Conservation (phyloP, 83 land plant genomes). For the Picea abies region DNA sequence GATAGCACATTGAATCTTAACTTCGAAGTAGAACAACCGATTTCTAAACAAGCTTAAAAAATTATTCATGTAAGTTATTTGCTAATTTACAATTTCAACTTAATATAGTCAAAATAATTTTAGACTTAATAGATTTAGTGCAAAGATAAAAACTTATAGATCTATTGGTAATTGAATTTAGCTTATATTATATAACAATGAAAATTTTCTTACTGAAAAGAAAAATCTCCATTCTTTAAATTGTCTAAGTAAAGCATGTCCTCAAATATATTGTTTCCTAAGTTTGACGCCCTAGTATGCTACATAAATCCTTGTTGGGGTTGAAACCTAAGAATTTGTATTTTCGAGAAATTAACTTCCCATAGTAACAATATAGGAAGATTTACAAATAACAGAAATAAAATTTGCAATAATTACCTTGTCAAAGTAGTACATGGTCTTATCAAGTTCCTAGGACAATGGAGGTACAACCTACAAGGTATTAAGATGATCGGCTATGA, state of each 20-base stretch:
- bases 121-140: no score
- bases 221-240: no score
- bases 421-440: conserved; percentile 39
- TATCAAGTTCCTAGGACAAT: conserved; percentile 39
- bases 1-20: conserved; percentile 58
- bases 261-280: background rate
- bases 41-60: no score
- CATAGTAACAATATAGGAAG: background rate
- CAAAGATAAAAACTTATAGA: no score
- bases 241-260: background rate
- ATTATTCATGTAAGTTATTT: no score
- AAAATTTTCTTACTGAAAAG: no score
- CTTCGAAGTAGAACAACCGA: no score
- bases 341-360: background rate
- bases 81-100: no score
- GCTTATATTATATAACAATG: no score
- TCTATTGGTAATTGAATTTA: no score
- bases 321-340: background rate
- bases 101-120: no score
- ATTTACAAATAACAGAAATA: background rate
- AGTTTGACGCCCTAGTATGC: background rate
- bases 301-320: background rate
- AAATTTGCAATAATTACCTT: conserved; percentile 34
- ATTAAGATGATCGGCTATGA: conserved; percentile 20
- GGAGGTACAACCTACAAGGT: conserved; percentile 47